These are phyloP conservation scores for Mycocentrospora acerina DNA, from an alignment of 2,329 filamentous ascomycete species.

Conservation along the genomic window DNA sequence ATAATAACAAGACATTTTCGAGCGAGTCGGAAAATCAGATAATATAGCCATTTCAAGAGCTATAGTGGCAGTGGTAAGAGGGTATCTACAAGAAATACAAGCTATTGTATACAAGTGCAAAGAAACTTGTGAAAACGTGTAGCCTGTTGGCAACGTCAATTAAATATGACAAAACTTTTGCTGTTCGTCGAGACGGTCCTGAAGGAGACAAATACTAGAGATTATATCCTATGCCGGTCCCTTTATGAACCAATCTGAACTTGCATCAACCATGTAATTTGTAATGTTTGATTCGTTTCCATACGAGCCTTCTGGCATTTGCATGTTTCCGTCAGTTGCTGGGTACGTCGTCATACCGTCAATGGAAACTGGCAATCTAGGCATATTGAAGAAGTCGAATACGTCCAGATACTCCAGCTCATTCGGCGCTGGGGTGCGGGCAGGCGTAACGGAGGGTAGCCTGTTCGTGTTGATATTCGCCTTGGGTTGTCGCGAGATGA, in stretches of 20 bases:
- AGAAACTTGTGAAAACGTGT: too few species aligned
- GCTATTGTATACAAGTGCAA: too few species aligned
- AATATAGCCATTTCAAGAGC: too few species aligned
- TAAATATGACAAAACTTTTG: slow-evolving; percentile 7
- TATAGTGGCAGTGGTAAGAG: too few species aligned
- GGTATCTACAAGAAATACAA: too few species aligned
- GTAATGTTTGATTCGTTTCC: slow-evolving; percentile 74
- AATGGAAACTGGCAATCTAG: slow-evolving; percentile 60
- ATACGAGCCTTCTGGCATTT: slow-evolving; percentile 26
- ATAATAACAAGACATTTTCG: too few species aligned
- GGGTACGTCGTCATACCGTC: slow-evolving; percentile 32
- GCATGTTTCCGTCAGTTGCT: slow-evolving; percentile 29
- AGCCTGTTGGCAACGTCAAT: too few species aligned
- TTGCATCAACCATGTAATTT: slow-evolving; percentile 74
- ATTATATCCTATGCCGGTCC: slow-evolving; percentile 12
- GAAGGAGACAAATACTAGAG: not conserved
- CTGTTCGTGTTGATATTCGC: slow-evolving; percentile 31
- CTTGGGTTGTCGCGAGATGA: slow-evolving; percentile 78
- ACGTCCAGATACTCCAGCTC: slow-evolving; percentile 90
- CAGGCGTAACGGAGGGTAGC: slow-evolving; percentile 53
- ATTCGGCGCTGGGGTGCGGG: slow-evolving; percentile 71
- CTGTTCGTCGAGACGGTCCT: not conserved
- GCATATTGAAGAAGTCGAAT: slow-evolving; percentile 94
- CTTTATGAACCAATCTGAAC: slow-evolving; percentile 68
- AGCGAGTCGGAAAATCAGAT: too few species aligned